Evolutionary conservation across 306 rosid species (phyloP).

Genomic region (Rubus idaeus): DNA sequence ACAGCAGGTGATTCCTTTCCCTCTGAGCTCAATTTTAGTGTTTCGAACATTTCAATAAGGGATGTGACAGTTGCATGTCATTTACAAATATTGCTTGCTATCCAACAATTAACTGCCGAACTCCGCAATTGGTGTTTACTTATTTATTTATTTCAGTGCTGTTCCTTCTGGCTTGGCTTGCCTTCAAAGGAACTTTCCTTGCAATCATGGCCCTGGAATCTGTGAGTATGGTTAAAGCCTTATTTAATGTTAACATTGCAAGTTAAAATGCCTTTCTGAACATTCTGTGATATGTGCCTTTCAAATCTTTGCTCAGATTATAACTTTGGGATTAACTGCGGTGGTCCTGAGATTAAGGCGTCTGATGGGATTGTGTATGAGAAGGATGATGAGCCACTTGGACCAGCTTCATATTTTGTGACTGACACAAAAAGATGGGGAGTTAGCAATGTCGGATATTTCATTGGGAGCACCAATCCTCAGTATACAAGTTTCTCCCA

Average conservation of each 20-base stretch:
- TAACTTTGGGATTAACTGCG: conserved; percentile 66
- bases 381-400: conserved; percentile 53
- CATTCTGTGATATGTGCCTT: background rate
- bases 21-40: background rate
- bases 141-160: conserved; percentile 40
- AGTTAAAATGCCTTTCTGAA: background rate
- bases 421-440: conserved; percentile 57
- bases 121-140: conserved; percentile 1
- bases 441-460: conserved; percentile 68
- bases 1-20: conserved; percentile 48
- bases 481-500: conserved; percentile 25
- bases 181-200: conserved; percentile 68
- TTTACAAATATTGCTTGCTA: background rate
- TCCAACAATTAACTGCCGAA: background rate
- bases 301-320: conserved; percentile 46
- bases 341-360: conserved; percentile 48
- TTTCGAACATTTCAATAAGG: background rate
- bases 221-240: conserved; percentile 48
- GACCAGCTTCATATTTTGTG: conserved; percentile 66
- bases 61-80: background rate
- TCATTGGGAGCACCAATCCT: conserved; percentile 32
- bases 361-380: conserved; percentile 43
- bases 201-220: conserved; percentile 49
- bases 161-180: conserved; percentile 68
- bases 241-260: background rate